These are phyloP conservation scores for Geotrichum fermentans DNA, from an alignment of 1,139 yeast genomes.

Conservation along the genomic window DNA sequence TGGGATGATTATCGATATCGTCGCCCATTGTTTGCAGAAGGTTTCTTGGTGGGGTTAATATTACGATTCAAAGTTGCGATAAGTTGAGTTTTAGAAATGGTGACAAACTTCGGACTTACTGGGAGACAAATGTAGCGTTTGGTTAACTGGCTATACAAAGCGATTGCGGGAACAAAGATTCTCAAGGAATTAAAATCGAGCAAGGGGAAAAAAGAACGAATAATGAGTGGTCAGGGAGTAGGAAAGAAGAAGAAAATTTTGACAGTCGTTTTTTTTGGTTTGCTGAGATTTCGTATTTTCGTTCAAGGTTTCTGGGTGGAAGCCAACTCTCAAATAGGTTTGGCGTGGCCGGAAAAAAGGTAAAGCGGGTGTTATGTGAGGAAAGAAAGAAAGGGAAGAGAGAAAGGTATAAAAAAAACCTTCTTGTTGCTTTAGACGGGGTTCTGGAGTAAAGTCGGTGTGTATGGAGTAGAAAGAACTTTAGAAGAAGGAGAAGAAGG, in stretches of 20 bases:
- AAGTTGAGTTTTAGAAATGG: neutral
- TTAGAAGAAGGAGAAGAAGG: neutral
- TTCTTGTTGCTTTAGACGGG: no score
- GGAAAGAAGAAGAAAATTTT: no score
- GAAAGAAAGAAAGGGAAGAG: neutral
- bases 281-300: no score
- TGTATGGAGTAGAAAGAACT: neutral
- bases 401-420: neutral
- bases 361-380: neutral
- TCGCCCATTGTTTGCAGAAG: constrained; percentile 1
- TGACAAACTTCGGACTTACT: neutral
- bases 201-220: no score
- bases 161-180: no score
- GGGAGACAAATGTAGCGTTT: neutral
- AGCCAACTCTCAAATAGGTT: no score
- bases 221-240: no score
- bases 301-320: no score
- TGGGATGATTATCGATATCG: neutral
- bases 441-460: no score
- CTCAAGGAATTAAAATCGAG: no score
- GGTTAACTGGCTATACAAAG: no score
- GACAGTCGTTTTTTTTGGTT: no score
- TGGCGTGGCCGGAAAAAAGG: neutral
- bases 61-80: neutral
- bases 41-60: neutral